phyloP scores from a whole-genome alignment of 1,139 yeast genomes.

The Kluyveromyces sp. region DNA sequence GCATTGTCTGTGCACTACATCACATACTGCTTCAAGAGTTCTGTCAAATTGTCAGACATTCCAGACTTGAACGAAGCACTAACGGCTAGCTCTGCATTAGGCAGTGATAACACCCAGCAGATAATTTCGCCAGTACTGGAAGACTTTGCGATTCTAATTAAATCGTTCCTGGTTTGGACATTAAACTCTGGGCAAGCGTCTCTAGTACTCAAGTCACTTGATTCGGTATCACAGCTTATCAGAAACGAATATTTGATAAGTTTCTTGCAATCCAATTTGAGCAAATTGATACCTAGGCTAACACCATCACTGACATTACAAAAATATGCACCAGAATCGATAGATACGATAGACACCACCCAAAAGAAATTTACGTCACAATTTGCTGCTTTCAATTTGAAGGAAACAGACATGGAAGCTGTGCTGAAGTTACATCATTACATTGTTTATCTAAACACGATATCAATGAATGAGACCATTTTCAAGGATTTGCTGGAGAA shows the following conservation, averaged over 20 bases:
- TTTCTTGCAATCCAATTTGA: constrained; percentile 26
- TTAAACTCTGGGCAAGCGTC: constrained; percentile 29
- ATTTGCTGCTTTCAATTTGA: constrained; percentile 7
- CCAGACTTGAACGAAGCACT: constrained; percentile 40
- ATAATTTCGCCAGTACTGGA: constrained; percentile 83
- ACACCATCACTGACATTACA: constrained; percentile 17
- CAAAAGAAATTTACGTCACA: constrained; percentile 6
- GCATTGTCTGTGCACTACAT: constrained; percentile 58
- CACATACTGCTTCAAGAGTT: constrained; percentile 73
- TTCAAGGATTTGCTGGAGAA: constrained; percentile 22
- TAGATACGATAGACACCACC: neutral
- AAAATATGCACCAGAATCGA: constrained; percentile 16
- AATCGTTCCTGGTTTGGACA: constrained; percentile 32
- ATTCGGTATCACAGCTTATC: constrained; percentile 23
- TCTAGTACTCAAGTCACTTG: constrained; percentile 23
- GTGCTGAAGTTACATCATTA: constrained; percentile 28
- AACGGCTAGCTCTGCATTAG: constrained; percentile 32
- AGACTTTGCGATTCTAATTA: constrained; percentile 69
- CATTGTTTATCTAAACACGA: constrained; percentile 28
- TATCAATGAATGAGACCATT: constrained; percentile 19
- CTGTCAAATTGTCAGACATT: constrained; percentile 70
- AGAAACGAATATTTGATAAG: constrained; percentile 29
- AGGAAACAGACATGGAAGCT: constrained; percentile 21
- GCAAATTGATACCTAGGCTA: constrained; percentile 23
- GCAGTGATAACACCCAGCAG: constrained; percentile 36